These are phyloP conservation scores for Hyaloraphidium curvatum DNA, from an alignment of 192 early-diverging fungal species.

Conservation along the genomic window DNA sequence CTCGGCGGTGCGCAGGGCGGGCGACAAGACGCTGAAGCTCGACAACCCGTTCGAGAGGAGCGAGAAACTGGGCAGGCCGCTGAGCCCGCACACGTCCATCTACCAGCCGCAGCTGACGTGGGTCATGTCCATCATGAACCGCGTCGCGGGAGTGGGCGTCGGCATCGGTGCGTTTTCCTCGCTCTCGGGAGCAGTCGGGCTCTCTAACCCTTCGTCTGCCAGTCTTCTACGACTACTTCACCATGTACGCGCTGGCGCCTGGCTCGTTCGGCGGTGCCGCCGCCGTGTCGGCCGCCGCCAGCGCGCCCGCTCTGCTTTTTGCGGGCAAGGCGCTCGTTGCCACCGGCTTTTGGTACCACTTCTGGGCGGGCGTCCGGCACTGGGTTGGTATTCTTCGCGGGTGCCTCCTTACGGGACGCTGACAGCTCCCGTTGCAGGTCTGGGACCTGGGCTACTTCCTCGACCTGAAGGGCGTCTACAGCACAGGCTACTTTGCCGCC, in stretches of 20 bases:
- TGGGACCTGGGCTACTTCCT: constrained; percentile 66
- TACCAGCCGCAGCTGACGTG: constrained; percentile 81
- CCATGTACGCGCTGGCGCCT: constrained; percentile 47
- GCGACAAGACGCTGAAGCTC: no score
- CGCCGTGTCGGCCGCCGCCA: constrained; percentile 40
- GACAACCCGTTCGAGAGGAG: constrained; percentile 20
- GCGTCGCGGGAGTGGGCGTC: constrained; percentile 54
- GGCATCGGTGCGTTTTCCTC: constrained; percentile 34
- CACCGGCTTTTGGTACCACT: constrained; percentile 59
- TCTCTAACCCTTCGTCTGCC: constrained; percentile 3
- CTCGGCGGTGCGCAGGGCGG: no score
- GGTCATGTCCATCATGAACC: constrained; percentile 48
- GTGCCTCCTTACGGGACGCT: not conserved
- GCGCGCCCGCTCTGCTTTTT: constrained; percentile 46
- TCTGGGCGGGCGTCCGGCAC: constrained; percentile 72
- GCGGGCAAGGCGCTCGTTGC: constrained; percentile 50
- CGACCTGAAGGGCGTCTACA: constrained; percentile 58
- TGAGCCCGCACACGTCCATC: constrained; percentile 67
- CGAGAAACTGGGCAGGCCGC: constrained; percentile 39
- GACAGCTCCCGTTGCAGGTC: constrained; percentile 13
- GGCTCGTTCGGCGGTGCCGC: constrained; percentile 49
- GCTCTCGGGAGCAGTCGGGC: not conserved
- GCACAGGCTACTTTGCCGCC: constrained; percentile 58
- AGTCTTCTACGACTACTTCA: constrained; percentile 23
- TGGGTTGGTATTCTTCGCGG: constrained; percentile 23